Conservation (phyloP, 2,329 filamentous ascomycete species). For the Didymella exigua region DNA sequence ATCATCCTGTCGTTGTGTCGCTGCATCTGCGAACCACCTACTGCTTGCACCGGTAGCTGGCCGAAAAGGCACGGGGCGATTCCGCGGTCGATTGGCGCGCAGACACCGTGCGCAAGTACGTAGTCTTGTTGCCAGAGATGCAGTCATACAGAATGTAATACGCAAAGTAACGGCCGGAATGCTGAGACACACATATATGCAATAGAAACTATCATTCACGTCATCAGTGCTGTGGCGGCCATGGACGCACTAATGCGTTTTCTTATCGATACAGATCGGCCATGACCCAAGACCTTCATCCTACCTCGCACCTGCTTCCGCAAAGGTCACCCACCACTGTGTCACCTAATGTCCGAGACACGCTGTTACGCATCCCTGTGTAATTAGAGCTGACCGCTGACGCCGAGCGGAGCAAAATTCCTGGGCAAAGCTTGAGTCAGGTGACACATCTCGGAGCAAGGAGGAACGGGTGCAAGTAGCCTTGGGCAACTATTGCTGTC, state of each 20-base stretch:
- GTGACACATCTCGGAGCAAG: background rate
- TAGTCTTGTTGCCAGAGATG: conserved; percentile 22
- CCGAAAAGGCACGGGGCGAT: conserved; percentile 11
- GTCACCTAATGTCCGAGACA: conserved; percentile 3
- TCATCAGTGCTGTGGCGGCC: conserved; percentile 20
- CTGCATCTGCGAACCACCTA: conserved; percentile 32
- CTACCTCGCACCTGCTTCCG: background rate
- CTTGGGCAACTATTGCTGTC: conserved; percentile 7
- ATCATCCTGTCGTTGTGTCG: conserved; percentile 21
- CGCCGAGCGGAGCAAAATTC: background rate
- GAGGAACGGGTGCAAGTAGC: background rate
- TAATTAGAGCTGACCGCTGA: conserved; percentile 1
- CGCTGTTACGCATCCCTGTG: conserved; percentile 8
- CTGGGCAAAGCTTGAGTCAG: background rate
- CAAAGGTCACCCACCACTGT: background rate
- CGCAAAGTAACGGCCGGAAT: conserved; percentile 1
- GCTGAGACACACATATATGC: background rate
- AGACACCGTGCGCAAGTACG: conserved; percentile 50
- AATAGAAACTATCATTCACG: conserved; percentile 21
- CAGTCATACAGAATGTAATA: conserved; percentile 36
- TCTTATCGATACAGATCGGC: conserved; percentile 12
- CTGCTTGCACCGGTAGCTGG: conserved; percentile 13
- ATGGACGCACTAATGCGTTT: conserved; percentile 1
- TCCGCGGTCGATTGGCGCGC: conserved; percentile 38
- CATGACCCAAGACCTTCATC: background rate